A percentile compares a stretch with the other conserved stretches of the same genome.
phyloP scores from a whole-genome alignment of 2,329 filamentous ascomycete species.

The Pseudonectria buxi region DNA sequence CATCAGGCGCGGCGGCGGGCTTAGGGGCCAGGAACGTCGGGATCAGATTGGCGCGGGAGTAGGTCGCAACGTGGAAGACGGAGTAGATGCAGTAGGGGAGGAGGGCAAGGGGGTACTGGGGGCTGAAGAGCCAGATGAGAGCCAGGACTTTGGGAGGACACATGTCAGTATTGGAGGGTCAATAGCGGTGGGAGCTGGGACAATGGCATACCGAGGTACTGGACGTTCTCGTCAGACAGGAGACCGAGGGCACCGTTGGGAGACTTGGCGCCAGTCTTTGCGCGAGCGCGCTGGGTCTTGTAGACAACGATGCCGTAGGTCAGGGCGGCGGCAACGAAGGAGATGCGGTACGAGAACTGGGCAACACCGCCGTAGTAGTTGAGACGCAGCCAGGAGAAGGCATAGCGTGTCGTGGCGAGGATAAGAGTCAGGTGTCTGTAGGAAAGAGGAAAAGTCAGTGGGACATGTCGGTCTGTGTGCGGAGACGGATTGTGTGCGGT shows the following conservation, averaged over 20 bases:
- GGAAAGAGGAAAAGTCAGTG: background rate
- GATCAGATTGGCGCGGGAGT: conserved; percentile 87
- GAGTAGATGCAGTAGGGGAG: conserved; percentile 96
- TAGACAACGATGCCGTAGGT: conserved; percentile 99
- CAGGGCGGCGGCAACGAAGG: conserved; percentile 80
- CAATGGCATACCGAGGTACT: conserved; percentile 85
- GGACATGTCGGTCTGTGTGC: background rate
- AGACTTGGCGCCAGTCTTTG: conserved; percentile 62
- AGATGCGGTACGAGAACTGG: conserved; percentile 77
- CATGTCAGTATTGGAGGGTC: conserved; percentile 7
- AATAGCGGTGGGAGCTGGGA: background rate
- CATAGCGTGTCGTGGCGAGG: conserved; percentile 74
- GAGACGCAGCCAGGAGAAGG: conserved; percentile 79
- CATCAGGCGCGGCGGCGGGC: conserved; percentile 44
- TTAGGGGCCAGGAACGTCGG: conserved; percentile 71
- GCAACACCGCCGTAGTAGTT: conserved; percentile 77
- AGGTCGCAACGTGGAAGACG: conserved; percentile 95
- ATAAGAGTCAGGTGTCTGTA: conserved; percentile 79
- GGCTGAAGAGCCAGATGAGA: conserved; percentile 86
- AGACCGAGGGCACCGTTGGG: conserved; percentile 57
- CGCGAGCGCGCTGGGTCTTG: conserved; percentile 86
- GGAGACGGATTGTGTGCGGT: no score
- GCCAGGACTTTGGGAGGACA: conserved; percentile 65
- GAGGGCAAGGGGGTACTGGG: conserved; percentile 83
- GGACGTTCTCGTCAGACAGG: conserved; percentile 87